Base-by-base conservation (phyloP, 805 yeast species). In the Allodekkera sacchari region DNA sequence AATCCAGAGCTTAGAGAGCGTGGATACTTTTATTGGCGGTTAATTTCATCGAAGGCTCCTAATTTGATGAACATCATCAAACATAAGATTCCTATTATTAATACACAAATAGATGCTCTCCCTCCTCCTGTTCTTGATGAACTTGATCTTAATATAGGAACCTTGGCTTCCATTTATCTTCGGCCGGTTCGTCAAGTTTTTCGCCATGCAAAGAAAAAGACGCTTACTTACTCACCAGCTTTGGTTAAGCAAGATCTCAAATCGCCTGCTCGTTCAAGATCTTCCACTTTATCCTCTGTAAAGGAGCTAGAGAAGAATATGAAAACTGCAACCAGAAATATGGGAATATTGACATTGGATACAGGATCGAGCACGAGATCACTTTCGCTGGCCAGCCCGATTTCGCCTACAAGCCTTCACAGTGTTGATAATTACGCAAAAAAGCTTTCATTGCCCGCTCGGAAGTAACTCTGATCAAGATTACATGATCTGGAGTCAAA, bases 1-100 rank as follows among this genome's bases (percentile, higher is more conserved):
- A 78, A 84, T 44, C 95, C 96, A 0, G 97, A 89, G 55, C 55
- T 87, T 8, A 66, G 96, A 38, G 94, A 84, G 42, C 59, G 95
- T 24, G 96, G 89, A 0, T 79, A 64, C 47, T 75, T 84, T 57
- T 88, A 89, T 57, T 81, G 94, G 92, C 66, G 95, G 35, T 56
- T 88, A 18, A 56, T 88, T 6, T 73, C 92, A 1, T 38, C 66
- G 6, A 63, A 61, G 29, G 63, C 63, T 22, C 59, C 51, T 6
- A 56, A 52, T 25, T 55, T 58, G 5, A 54, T 59, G 31, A 65
- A 63, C 15, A 66, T 88, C n/a, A 66, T 87, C 9, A 64, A 75
- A 41, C 73, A 75, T 10, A 60, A 62, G 3, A 44, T 74, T 14
- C 94, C 95, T 0, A 56, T 66, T 1, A 80, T 88, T 6, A 66